Evolutionary conservation across 176 grass and related monocot species (phyloP), one percentile per base, ranked within the genome.

Genomic region (Poa pratensis): DNA sequence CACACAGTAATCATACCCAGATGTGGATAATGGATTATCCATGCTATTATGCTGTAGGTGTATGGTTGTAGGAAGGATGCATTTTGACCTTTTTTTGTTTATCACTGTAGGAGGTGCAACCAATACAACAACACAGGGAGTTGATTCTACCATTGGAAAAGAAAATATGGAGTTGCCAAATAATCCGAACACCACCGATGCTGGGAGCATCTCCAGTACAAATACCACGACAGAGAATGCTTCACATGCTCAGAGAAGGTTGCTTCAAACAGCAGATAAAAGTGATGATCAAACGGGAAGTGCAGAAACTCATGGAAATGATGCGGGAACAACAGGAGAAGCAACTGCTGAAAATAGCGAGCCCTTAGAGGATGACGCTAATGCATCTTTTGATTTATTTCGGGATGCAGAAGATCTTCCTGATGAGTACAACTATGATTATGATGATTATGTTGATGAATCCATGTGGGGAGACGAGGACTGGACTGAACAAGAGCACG

Each of bases 311-410:
- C 69, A 89, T 65, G 64, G 76, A 53, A 81, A n/a, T 84, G 78
- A 79, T 53, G 54, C 30, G 0, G 84, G 61, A 20, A 63, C 48
- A 75, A 72, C 62, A 50, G 65, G 51, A 73, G 76, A 75, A 68
- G 73, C 72, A 20, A 94, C 88, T 76, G 96, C 89, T 42, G 88
- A 94, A 93, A 99, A 99, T 81, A 74, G 48, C 0, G 77, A 91
- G 73, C 68, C 73, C 78, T 87, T 99, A 79, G 96, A 99, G 75
- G 88, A 89, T 26, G 96, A 91, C 2, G 96, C 96, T 78, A 88
- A 94, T 89, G 54, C 80, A 76, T 98, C 96, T 81, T 98, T 98
- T 90, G 89, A 94, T 82, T 70, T 98, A 69, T 95, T 98, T 58
- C 83, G 91, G 66, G 73, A 91, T 84, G 35, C 58, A 62, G 62